Percentiles rank a stretch among this genome's conserved stretches.
Conservation (phyloP, 495 filamentous ascomycete genomes). For the Penicillium riverlandense region DNA sequence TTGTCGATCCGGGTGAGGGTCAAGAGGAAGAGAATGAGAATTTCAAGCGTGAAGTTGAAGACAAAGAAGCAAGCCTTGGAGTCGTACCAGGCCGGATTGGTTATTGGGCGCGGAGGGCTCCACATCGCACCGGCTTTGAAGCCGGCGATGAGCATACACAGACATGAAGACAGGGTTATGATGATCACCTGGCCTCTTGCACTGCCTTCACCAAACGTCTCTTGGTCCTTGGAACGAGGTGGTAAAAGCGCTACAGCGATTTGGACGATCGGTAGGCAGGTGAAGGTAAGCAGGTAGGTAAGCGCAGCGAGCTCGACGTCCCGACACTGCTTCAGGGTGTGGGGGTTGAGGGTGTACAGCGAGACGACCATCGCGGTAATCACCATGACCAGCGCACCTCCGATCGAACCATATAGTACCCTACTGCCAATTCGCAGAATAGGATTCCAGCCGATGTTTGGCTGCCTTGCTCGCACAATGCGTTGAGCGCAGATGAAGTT, state of each 20-base stretch:
- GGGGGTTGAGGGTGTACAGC: slow-evolving; percentile 55
- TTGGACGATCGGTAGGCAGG: slow-evolving; percentile 59
- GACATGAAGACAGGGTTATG: slow-evolving; percentile 41
- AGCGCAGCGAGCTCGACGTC: slow-evolving; percentile 59
- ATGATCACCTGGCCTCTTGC: slow-evolving; percentile 60
- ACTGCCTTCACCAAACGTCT: slow-evolving; percentile 66
- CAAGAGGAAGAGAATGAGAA: slow-evolving; percentile 59
- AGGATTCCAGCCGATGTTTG: slow-evolving; percentile 59
- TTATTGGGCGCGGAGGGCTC: slow-evolving; percentile 40
- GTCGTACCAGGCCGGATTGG: slow-evolving; percentile 60
- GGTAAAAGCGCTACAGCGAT: slow-evolving; percentile 46
- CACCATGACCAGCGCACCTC: slow-evolving; percentile 57
- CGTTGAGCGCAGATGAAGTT: slow-evolving; percentile 78
- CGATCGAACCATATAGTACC: slow-evolving; percentile 53
- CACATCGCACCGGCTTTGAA: slow-evolving; percentile 59
- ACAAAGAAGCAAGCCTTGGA: slow-evolving; percentile 67
- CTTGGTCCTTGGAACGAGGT: slow-evolving; percentile 31
- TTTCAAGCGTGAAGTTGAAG: slow-evolving; percentile 70
- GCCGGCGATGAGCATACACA: slow-evolving; percentile 63
- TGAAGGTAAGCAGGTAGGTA: slow-evolving; percentile 63
- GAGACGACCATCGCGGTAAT: slow-evolving; percentile 59
- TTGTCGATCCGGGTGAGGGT: slow-evolving; percentile 60
- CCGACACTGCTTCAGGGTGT: slow-evolving; percentile 45
- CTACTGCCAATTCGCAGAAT: slow-evolving; percentile 43
- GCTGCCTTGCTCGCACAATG: slow-evolving; percentile 66